These are phyloP conservation scores for Ogataea neopini DNA, from an alignment of 805 yeast species.

Conservation along the genomic window DNA sequence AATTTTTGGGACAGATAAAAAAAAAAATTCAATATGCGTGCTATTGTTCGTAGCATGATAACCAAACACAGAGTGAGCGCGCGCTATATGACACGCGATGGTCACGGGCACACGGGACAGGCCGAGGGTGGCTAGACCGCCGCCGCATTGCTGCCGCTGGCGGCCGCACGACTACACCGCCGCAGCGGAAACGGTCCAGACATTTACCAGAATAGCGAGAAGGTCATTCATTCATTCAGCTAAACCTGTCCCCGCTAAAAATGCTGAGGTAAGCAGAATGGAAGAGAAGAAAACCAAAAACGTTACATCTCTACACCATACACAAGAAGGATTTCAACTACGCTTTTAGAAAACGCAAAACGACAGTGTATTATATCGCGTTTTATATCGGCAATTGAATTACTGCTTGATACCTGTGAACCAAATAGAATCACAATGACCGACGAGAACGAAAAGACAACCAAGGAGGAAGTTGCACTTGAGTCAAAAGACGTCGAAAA, in stretches of 20 bases:
- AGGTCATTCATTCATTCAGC: neutral
- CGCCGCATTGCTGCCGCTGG: neutral
- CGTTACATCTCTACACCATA: neutral
- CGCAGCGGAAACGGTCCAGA: neutral
- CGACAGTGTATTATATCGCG: neutral
- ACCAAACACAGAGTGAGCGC: no score
- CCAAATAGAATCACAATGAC: neutral
- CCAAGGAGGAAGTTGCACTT: constrained; percentile 1
- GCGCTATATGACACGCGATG: neutral
- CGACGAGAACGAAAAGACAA: constrained; percentile 3
- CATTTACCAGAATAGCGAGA: neutral
- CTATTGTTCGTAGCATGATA: neutral
- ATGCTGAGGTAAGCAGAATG: neutral
- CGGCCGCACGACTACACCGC: neutral
- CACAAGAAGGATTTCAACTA: neutral
- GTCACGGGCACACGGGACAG: neutral
- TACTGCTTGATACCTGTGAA: no score
- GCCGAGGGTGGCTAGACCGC: neutral
- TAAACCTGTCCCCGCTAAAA: neutral
- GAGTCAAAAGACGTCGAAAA: constrained; percentile 7
- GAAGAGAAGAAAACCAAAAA: neutral
- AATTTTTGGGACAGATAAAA: neutral
- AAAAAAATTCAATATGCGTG: neutral
- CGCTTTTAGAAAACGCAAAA: neutral
- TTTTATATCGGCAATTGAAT: neutral